phyloP scores from a whole-genome alignment of 1,284 basidiomycete genomes.

The Microbotryum silenes-acaulis region DNA sequence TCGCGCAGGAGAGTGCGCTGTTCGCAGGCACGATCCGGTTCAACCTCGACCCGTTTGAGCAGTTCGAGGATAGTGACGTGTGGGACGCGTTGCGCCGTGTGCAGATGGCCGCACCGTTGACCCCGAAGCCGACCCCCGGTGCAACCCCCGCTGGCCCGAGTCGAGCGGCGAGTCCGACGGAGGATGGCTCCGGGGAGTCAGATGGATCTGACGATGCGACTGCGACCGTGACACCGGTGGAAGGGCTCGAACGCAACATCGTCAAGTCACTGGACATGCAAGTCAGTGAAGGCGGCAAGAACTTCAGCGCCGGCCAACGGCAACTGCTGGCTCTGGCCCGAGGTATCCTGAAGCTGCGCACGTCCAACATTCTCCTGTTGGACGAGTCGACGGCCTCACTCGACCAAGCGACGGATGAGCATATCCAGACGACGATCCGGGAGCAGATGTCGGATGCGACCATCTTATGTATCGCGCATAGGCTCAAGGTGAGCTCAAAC shows the following conservation, averaged over 20 bases:
- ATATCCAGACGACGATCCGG: conserved; percentile 45
- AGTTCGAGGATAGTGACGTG: conserved; percentile 46
- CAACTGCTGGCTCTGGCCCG: conserved; percentile 51
- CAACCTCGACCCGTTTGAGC: conserved; percentile 42
- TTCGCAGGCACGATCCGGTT: conserved; percentile 41
- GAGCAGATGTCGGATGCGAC: conserved; percentile 41
- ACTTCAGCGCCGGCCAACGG: conserved; percentile 48
- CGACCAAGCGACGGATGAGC: conserved; percentile 42
- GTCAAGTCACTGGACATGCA: conserved; percentile 47
- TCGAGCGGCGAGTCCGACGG: conserved; percentile 11
- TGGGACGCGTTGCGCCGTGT: conserved; percentile 49
- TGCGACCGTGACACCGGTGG: conserved; percentile 20
- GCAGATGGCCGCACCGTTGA: conserved; percentile 39
- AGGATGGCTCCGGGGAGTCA: neutral
- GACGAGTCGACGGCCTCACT: conserved; percentile 48
- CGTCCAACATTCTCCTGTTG: conserved; percentile 48
- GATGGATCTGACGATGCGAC: conserved; percentile 17
- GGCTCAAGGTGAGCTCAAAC: neutral
- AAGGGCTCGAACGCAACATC: conserved; percentile 41
- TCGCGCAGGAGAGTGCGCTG: conserved; percentile 48
- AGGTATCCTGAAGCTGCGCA: conserved; percentile 49
- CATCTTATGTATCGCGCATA: conserved; percentile 39
- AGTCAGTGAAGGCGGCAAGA: conserved; percentile 47
- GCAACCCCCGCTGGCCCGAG: conserved; percentile 7
- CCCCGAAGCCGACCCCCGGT: conserved; percentile 4